Base-by-base conservation (phyloP, 345 rosid genomes). In the Microthlaspi erraticum region DNA sequence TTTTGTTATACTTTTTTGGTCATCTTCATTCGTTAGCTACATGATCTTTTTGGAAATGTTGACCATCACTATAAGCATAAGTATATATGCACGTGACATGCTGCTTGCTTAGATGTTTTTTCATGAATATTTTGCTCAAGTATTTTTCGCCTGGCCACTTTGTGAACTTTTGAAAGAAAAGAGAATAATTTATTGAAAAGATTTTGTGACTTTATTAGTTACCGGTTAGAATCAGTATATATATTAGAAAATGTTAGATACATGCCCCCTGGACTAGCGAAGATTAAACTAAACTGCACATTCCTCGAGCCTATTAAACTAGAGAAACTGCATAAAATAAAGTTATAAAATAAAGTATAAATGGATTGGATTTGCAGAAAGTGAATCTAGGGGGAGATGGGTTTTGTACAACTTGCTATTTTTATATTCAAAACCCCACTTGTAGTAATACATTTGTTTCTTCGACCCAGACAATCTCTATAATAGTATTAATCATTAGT, bases 281-380 rank as follows among this genome's bases (percentile, higher is more conserved):
- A 52, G 69, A 60, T 60, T 36, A 60, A 68, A 23, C 56, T 13
- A 68, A 60, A 12, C 58, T 10, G 74, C 78, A 61, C 50, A 37
- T 26, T 60, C 34, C 69, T 60, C 78, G 70, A 75, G 70, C 50
- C 17, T 34, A 68, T 4, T 67, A 66, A 18, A 66, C 38, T 18
- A 73, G 31, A 48, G 23, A 23, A 41, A 48, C 23, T 63, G 16
- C 29, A 45, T 36, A 73, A 58, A 66, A 60, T 42, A 50, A 36
- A 67, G 16, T 74, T n/a, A 45, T 36, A 73, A 58, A 66, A 60
- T 42, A 50, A 36, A 67, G 16, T 74, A 50, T 63, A 67, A 23
- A 2, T 51, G 49, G 68, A 74, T 74, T 74, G 44, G 73, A 66
- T 66, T 67, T 74, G 63, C 63, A 74, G 55, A 67, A 74, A 74